Evolutionary conservation across 208 protist genomes (phyloP).

Genomic region (Angomonas ambiguus): DNA sequence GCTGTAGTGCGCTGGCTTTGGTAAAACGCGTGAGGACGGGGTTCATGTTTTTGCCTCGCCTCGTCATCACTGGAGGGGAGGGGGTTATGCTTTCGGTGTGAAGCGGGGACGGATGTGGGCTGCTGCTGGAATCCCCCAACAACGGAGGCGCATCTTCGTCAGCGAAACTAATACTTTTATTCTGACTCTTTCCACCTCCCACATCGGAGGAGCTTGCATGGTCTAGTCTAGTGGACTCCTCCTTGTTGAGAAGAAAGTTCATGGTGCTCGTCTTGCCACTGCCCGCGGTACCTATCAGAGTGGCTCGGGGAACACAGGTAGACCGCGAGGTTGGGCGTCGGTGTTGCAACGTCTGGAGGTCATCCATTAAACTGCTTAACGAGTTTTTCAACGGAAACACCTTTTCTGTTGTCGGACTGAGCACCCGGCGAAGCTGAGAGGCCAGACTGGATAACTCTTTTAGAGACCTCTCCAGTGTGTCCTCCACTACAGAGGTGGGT

Average conservation of each 20-base stretch:
- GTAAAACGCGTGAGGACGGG: background rate
- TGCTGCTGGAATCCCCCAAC: background rate
- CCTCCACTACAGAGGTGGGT: background rate
- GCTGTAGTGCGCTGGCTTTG: background rate
- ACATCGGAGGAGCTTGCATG: background rate
- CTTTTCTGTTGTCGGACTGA: constrained; percentile 57
- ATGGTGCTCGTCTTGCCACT: constrained; percentile 8
- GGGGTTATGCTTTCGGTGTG: background rate
- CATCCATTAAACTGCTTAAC: constrained; percentile 33
- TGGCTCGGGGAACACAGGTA: constrained; percentile 1
- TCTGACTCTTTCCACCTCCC: background rate
- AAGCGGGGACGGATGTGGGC: background rate
- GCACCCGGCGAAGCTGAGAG: constrained; percentile 15
- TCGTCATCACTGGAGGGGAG: background rate
- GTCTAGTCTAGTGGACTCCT: background rate
- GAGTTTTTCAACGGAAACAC: constrained; percentile 30
- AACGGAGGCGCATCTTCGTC: background rate
- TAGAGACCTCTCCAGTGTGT: background rate
- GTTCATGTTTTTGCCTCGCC: background rate
- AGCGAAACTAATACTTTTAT: constrained; percentile 1
- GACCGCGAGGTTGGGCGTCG: background rate
- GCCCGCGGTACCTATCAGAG: background rate
- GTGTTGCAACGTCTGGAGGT: constrained; percentile 20
- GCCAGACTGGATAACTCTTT: constrained; percentile 21
- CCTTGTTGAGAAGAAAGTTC: constrained; percentile 12